These are phyloP conservation scores for Trichocladium antarcticum DNA, from an alignment of 495 filamentous ascomycete genomes.

Conservation along the genomic window DNA sequence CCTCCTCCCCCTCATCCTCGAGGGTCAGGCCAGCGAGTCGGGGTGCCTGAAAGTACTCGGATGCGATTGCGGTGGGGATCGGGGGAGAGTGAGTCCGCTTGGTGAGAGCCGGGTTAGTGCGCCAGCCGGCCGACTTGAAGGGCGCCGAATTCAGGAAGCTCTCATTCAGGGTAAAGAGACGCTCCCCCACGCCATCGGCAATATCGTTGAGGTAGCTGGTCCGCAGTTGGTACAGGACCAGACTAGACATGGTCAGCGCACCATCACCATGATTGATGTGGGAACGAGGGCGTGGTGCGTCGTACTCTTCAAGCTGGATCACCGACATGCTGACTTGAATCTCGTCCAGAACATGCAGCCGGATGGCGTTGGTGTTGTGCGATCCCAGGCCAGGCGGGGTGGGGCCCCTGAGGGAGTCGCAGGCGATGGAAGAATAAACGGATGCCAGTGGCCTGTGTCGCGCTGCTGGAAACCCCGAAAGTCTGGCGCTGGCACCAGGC, in stretches of 20 bases:
- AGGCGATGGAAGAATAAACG: too few species aligned
- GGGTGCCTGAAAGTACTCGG: constrained; percentile 84
- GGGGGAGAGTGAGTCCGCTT: constrained; percentile 93
- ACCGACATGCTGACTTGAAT: constrained; percentile 57
- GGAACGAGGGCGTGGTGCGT: constrained; percentile 4
- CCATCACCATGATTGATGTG: background rate
- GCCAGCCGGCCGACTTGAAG: constrained; percentile 93
- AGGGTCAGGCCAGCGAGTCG: constrained; percentile 42
- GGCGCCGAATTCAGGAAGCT: constrained; percentile 84
- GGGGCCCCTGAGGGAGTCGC: too few species aligned
- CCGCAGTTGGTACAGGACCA: constrained; percentile 87
- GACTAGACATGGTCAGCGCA: constrained; percentile 39
- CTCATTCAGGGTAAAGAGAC: constrained; percentile 86
- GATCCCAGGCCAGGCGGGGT: too few species aligned
- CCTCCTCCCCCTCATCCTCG: constrained; percentile 72
- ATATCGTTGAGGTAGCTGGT: constrained; percentile 82
- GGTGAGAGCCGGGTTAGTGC: constrained; percentile 58
- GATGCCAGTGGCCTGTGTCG: too few species aligned
- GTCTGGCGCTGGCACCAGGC: too few species aligned
- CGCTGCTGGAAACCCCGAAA: too few species aligned
- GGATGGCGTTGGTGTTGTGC: too few species aligned
- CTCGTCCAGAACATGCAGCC: too few species aligned
- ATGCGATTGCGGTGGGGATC: constrained; percentile 79
- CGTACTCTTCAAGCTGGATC: constrained; percentile 93
- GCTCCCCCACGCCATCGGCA: constrained; percentile 91